Percentiles rank a stretch among this genome's conserved stretches.
phyloP scores from a whole-genome alignment of 176 grass and related monocot species.

The Chrysopogon serrulatus region DNA sequence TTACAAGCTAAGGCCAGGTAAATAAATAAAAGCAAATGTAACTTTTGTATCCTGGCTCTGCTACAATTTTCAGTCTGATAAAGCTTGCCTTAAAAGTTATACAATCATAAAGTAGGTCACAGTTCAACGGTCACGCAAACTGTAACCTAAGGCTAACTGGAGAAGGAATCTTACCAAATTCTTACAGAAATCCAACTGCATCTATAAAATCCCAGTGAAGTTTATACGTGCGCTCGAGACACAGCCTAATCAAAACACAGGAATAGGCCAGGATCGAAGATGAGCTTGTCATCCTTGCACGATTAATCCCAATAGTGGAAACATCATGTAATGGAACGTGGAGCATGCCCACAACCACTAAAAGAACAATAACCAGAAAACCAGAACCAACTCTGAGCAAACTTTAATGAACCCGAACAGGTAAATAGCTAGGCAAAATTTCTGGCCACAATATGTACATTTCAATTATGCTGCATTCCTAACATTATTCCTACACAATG shows the following conservation, averaged over 20 bases:
- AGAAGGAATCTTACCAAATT: not conserved
- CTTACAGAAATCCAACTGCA: not conserved
- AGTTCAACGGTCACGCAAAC: not conserved
- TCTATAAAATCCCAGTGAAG: not conserved
- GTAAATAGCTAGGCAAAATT: not conserved
- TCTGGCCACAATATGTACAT: constrained; percentile 19
- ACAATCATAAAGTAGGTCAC: not conserved
- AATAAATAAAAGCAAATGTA: not conserved
- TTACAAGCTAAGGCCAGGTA: not conserved
- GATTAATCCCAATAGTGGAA: not conserved
- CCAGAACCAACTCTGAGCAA: not conserved
- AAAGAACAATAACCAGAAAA: not conserved
- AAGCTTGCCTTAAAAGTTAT: no score
- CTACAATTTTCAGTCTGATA: no score
- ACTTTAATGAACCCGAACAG: not conserved
- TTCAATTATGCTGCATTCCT: not conserved
- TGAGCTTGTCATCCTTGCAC: not conserved
- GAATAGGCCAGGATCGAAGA: no score
- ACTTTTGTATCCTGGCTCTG: no score
- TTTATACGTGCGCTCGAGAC: not conserved
- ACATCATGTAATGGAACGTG: no score
- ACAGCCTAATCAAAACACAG: no score
- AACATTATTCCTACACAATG: not conserved
- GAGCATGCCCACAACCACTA: not conserved
- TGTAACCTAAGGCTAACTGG: not conserved